These are phyloP conservation scores for Thielaviopsis punctulata DNA, from an alignment of 2,329 filamentous ascomycete genomes.

Conservation along the genomic window DNA sequence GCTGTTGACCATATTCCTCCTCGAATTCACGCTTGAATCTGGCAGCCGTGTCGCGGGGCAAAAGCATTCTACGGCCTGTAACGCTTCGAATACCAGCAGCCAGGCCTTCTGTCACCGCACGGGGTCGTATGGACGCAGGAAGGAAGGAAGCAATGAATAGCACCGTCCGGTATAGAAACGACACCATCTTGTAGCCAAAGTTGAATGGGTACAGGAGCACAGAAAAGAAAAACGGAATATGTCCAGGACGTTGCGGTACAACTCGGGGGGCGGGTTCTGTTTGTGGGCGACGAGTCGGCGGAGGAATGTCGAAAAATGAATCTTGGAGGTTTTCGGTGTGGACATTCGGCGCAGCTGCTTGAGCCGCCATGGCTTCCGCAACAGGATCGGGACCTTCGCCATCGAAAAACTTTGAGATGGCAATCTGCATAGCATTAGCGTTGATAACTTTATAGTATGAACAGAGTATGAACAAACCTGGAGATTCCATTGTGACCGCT, in stretches of 20 bases:
- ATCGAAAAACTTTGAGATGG: constrained; percentile 94
- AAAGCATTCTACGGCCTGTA: constrained; percentile 55
- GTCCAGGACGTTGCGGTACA: constrained; percentile 58
- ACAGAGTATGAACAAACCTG: constrained; percentile 37
- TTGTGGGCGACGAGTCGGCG: constrained; percentile 17
- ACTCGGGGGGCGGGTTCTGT: constrained; percentile 66
- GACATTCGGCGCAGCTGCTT: constrained; percentile 42
- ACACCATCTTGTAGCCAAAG: constrained; percentile 55
- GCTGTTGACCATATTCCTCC: constrained; percentile 63
- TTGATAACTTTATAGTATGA: neutral
- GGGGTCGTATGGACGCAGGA: constrained; percentile 44
- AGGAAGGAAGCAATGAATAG: constrained; percentile 68
- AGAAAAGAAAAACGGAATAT: constrained; percentile 62
- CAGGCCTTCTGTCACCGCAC: constrained; percentile 35
- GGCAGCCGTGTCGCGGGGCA: constrained; percentile 72
- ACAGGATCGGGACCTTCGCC: constrained; percentile 74
- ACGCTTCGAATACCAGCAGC: constrained; percentile 38
- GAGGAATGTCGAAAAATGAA: constrained; percentile 26
- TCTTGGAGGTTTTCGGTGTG: constrained; percentile 61
- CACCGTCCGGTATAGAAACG: constrained; percentile 53
- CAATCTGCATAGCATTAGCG: constrained; percentile 42
- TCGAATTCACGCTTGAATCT: constrained; percentile 87
- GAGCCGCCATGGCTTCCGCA: constrained; percentile 53
- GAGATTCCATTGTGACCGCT: constrained; percentile 89
- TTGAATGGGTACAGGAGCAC: constrained; percentile 43